Conservation (phyloP, 345 rosid species). For the Linum trigynum region DNA sequence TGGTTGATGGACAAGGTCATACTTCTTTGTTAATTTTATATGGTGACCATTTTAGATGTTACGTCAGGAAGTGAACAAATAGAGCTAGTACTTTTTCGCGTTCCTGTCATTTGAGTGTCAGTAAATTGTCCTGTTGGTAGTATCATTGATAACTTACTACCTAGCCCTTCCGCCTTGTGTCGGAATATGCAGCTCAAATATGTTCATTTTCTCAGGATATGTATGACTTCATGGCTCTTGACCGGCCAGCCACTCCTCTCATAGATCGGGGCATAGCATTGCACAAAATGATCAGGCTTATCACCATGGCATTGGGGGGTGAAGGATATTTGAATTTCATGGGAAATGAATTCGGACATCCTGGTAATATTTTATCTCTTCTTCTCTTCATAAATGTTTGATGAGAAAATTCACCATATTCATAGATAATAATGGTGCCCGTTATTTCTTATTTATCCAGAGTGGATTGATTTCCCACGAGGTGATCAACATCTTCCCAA, state of each 20-base stretch:
- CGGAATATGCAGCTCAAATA: conserved; percentile 5
- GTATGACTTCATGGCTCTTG: conserved; percentile 94
- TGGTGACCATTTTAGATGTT: not conserved
- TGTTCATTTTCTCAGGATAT: conserved; percentile 52
- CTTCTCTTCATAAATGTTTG: not conserved
- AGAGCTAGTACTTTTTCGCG: too few relatives aligned
- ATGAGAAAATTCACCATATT: not conserved
- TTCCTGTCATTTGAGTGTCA: too few relatives aligned
- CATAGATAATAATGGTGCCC: not conserved
- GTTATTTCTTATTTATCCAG: conserved; percentile 28
- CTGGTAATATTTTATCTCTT: conserved; percentile 42
- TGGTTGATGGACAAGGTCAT: conserved; percentile 98
- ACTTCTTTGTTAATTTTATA: conserved; percentile 2
- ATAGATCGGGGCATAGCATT: conserved; percentile 94
- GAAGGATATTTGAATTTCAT: conserved; percentile 96
- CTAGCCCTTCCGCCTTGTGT: too few relatives aligned
- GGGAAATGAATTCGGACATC: conserved; percentile 99
- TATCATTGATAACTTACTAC: too few relatives aligned
- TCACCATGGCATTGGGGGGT: conserved; percentile 93
- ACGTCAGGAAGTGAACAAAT: not conserved
- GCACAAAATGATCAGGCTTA: conserved; percentile 94
- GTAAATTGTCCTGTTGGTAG: too few relatives aligned
- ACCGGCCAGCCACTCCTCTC: conserved; percentile 63
- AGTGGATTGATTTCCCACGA: conserved; percentile 98
- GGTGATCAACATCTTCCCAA: conserved; percentile 67